Conservation (phyloP, 2,329 filamentous ascomycete species). For the Proliferodiscus dingleyae region DNA sequence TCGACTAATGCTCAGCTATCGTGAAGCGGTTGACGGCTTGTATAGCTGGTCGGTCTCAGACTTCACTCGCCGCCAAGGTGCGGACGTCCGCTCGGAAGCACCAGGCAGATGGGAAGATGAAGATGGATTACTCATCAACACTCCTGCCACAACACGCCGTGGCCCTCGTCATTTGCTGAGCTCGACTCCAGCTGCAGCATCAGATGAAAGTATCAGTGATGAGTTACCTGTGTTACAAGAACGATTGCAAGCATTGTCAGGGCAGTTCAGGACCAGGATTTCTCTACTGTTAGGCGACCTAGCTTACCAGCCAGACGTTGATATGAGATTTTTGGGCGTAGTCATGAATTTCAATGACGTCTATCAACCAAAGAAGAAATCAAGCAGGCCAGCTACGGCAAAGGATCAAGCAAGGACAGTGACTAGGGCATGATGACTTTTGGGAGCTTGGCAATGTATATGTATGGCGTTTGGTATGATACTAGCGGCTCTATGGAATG, state of each 20-base stretch:
- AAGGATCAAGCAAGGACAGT: constrained; percentile 16
- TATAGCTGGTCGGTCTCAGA: constrained; percentile 95
- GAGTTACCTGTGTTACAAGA: constrained; percentile 70
- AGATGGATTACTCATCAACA: constrained; percentile 21
- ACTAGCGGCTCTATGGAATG: not conserved
- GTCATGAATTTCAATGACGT: constrained; percentile 99
- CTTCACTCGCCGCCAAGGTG: constrained; percentile 86
- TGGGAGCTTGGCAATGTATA: not conserved
- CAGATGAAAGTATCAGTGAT: constrained; percentile 43
- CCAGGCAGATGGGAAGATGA: constrained; percentile 31
- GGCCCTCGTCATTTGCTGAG: constrained; percentile 25
- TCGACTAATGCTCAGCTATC: constrained; percentile 89
- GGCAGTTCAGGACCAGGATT: constrained; percentile 71
- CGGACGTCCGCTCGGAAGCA: constrained; percentile 65
- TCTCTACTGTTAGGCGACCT: constrained; percentile 83
- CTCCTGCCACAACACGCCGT: constrained; percentile 27
- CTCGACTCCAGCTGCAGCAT: constrained; percentile 21
- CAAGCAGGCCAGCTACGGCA: constrained; percentile 9
- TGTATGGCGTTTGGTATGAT: not conserved
- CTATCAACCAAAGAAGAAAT: constrained; percentile 68
- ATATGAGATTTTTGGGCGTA: constrained; percentile 92
- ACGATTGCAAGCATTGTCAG: constrained; percentile 66
- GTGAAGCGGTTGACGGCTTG: constrained; percentile 86
- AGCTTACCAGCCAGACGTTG: constrained; percentile 87
- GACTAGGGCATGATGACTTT: constrained; percentile 51